Percentiles rank a stretch among this genome's conserved stretches.
Conservation (phyloP, 805 yeast genomes). For the Metschnikowia cubensis region DNA sequence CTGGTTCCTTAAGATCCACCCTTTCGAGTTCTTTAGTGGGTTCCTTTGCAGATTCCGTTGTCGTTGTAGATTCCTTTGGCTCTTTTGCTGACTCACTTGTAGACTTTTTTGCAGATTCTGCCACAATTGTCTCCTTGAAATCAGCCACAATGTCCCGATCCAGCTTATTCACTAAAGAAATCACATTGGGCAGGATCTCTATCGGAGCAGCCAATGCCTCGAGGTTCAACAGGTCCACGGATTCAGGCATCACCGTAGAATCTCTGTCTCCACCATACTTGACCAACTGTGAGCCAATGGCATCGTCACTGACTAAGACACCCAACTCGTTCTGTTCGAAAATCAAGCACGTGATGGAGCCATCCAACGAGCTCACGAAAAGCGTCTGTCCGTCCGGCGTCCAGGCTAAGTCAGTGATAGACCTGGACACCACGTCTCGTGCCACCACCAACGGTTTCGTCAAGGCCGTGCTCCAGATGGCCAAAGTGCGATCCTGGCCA, state of each 20-base stretch:
- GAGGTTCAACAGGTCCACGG: conserved; percentile 68
- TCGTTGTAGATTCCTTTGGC: too few species aligned
- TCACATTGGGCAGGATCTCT: background rate
- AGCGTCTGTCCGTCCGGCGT: conserved; percentile 70
- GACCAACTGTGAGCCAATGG: conserved; percentile 64
- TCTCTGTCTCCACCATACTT: conserved; percentile 89
- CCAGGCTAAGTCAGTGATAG: conserved; percentile 91
- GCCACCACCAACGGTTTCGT: conserved; percentile 80
- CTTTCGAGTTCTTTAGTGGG: too few species aligned
- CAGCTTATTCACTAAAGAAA: background rate
- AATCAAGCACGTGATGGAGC: conserved; percentile 62
- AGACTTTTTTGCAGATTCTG: too few species aligned
- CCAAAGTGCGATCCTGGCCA: conserved; percentile 88
- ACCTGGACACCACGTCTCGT: conserved; percentile 65
- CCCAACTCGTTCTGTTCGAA: conserved; percentile 70
- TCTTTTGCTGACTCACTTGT: too few species aligned
- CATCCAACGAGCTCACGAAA: conserved; percentile 81
- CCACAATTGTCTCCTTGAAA: background rate
- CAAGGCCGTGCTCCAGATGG: conserved; percentile 78
- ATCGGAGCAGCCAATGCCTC: conserved; percentile 1
- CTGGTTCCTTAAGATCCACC: too few species aligned
- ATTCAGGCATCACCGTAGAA: conserved; percentile 79
- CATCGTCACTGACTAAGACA: conserved; percentile 54
- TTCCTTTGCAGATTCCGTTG: too few species aligned
- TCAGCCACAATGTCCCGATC: background rate